A percentile compares a stretch with the other conserved stretches of the same genome.
Conservation (phyloP, 2,329 filamentous ascomycete genomes). For the Paecilomyces fulvus region DNA sequence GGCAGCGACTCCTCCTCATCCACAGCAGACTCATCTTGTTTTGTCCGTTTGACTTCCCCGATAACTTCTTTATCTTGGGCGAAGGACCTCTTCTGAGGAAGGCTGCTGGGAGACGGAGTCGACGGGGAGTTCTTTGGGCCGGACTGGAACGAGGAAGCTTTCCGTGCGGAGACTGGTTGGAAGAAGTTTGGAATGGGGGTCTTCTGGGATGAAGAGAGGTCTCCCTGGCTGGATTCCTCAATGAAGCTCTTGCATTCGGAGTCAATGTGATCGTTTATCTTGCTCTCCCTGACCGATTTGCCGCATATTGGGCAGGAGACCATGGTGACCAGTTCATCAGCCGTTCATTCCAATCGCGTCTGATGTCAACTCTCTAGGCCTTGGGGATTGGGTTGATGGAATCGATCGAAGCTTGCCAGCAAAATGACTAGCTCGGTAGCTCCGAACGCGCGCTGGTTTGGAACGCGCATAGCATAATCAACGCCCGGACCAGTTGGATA, state of each 20-base stretch:
- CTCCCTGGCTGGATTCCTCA: conserved; percentile 42
- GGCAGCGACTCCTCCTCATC: conserved; percentile 34
- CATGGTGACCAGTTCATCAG: conserved; percentile 9
- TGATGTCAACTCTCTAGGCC: not conserved
- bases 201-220: conserved; percentile 26
- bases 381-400: not conserved
- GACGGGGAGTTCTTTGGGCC: conserved; percentile 15
- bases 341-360: not conserved
- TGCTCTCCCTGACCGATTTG: conserved; percentile 58
- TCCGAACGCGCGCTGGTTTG: not conserved
- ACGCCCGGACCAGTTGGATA: not conserved
- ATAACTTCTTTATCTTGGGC: conserved; percentile 14
- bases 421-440: not conserved
- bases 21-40: conserved; percentile 11
- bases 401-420: not conserved
- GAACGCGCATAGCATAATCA: not conserved
- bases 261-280: conserved; percentile 89
- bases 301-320: conserved; percentile 73
- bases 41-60: conserved; percentile 16
- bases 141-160: conserved; percentile 26
- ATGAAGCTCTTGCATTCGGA: conserved; percentile 65
- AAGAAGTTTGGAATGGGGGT: conserved; percentile 47
- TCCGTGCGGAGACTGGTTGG: conserved; percentile 40
- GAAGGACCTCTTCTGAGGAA: conserved; percentile 25
- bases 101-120: conserved; percentile 19